A percentile compares a stretch with the other conserved stretches of the same genome.
These are phyloP conservation scores for Epichloe baconii DNA, from an alignment of 2,329 filamentous ascomycete genomes.

Conservation along the genomic window DNA sequence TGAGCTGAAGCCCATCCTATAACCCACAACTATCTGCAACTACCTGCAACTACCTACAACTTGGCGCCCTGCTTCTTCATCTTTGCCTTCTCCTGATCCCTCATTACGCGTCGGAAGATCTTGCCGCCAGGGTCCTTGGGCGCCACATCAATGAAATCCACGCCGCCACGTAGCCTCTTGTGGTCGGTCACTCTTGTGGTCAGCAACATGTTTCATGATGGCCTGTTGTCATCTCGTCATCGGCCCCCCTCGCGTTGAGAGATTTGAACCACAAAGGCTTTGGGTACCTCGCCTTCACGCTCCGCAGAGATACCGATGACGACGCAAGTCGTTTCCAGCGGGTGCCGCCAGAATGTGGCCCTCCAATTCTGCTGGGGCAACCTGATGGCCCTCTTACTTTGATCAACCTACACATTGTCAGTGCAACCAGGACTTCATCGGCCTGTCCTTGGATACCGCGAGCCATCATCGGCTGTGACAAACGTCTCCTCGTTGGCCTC, in stretches of 20 bases:
- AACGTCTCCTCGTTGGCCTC: too few relatives aligned
- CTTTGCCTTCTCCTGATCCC: constrained; percentile 17
- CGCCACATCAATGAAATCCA: constrained; percentile 36
- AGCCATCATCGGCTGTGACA: too few relatives aligned
- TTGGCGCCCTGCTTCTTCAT: neutral
- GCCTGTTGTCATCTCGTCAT: constrained; percentile 8
- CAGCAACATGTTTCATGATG: constrained; percentile 3
- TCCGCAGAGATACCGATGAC: too few relatives aligned
- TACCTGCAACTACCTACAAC: neutral
- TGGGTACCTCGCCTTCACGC: constrained; percentile 22
- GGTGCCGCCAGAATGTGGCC: too few relatives aligned
- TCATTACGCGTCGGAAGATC: constrained; percentile 33
- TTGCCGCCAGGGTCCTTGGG: too few relatives aligned
- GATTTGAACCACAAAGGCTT: constrained; percentile 44
- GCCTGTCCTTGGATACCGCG: too few relatives aligned
- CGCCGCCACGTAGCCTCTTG: constrained; percentile 28
- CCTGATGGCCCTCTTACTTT: too few relatives aligned
- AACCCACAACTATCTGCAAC: neutral
- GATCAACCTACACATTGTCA: too few relatives aligned
- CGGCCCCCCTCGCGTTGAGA: constrained; percentile 1
- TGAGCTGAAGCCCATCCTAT: too few relatives aligned
- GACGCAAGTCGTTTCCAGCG: too few relatives aligned
- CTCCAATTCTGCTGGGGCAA: too few relatives aligned
- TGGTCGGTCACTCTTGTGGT: constrained; percentile 6
- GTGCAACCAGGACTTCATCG: too few relatives aligned